phyloP scores from a whole-genome alignment of 148 eudicot species.

The Tetragonia tetragonoides region DNA sequence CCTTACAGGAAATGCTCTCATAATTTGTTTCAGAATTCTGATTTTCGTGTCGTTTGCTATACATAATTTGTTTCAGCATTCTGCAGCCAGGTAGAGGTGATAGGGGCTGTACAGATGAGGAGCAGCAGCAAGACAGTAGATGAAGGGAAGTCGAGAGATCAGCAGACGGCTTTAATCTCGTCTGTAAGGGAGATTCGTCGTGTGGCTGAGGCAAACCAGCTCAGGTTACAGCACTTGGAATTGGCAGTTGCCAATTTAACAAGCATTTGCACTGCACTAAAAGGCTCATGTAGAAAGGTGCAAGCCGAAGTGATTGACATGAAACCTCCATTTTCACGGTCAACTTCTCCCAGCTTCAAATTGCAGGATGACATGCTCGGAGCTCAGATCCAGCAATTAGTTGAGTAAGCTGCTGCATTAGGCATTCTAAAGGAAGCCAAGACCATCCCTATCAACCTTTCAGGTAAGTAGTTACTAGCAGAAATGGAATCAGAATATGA shows the following conservation, averaged over 20 bases:
- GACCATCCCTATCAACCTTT: background rate
- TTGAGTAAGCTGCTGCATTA: slow-evolving; percentile 27
- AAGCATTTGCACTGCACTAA: slow-evolving; percentile 27
- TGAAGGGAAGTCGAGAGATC: slow-evolving; percentile 21
- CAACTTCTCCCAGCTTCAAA: slow-evolving; percentile 13
- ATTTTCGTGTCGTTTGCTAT: too few species aligned
- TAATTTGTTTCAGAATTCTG: too few species aligned
- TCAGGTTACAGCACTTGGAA: slow-evolving; percentile 31
- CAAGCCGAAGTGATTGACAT: slow-evolving; percentile 13
- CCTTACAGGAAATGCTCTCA: too few species aligned
- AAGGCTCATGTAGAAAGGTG: slow-evolving; percentile 7
- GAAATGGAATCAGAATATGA: background rate
- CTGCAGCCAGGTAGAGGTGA: too few species aligned
- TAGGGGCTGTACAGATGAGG: slow-evolving; percentile 12
- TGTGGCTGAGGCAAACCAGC: slow-evolving; percentile 31
- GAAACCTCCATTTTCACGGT: slow-evolving; percentile 6
- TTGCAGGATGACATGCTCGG: slow-evolving; percentile 21
- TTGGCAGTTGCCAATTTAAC: slow-evolving; percentile 35
- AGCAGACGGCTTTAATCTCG: slow-evolving; percentile 2
- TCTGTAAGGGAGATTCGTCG: slow-evolving; percentile 21
- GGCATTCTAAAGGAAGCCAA: slow-evolving; percentile 29
- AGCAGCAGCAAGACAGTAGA: slow-evolving; percentile 15
- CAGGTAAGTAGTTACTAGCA: slow-evolving; percentile 13
- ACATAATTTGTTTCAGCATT: background rate
- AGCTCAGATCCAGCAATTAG: slow-evolving; percentile 33